Percentiles rank a stretch among this genome's conserved stretches.
phyloP scores from a whole-genome alignment of 306 rosid species.

The Dicorynia guianensis region DNA sequence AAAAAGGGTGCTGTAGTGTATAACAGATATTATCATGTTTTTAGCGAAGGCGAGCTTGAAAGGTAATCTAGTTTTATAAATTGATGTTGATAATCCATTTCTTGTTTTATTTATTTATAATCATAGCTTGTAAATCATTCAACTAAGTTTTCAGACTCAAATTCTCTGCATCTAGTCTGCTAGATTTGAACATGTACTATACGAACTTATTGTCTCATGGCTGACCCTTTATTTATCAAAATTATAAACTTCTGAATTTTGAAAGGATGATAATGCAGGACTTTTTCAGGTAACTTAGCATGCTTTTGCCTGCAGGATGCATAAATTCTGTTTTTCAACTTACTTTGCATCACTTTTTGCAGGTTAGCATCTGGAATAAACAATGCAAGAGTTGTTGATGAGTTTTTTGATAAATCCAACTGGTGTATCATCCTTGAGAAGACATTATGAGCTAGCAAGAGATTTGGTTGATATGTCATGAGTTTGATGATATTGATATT shows the following conservation, averaged over 20 bases:
- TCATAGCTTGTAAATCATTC: conserved; percentile 25
- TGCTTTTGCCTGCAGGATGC: conserved; percentile 19
- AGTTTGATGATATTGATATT: neutral
- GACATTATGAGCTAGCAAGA: conserved; percentile 48
- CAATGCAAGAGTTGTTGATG: conserved; percentile 73
- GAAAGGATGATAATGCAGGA: neutral
- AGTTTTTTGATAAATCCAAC: conserved; percentile 90
- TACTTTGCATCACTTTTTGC: conserved; percentile 40
- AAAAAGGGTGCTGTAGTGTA: conserved; percentile 86
- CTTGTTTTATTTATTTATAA: conserved; percentile 1
- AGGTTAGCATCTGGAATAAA: conserved; percentile 77
- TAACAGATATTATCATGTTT: conserved; percentile 95
- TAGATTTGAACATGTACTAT: conserved; percentile 25
- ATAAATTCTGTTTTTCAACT: conserved; percentile 28
- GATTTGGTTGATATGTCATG: conserved; percentile 20
- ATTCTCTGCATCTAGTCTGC: conserved; percentile 9
- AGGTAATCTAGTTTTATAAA: conserved; percentile 57
- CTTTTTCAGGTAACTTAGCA: conserved; percentile 13
- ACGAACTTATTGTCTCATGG: neutral
- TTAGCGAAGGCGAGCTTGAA: conserved; percentile 94
- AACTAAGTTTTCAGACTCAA: conserved; percentile 21
- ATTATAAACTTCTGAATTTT: neutral
- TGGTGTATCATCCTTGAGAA: conserved; percentile 93
- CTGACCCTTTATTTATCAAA: conserved; percentile 9
- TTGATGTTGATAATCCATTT: conserved; percentile 1